Conservation (phyloP, 2,329 filamentous ascomycete genomes). For the Fusarium beomiforme region DNA sequence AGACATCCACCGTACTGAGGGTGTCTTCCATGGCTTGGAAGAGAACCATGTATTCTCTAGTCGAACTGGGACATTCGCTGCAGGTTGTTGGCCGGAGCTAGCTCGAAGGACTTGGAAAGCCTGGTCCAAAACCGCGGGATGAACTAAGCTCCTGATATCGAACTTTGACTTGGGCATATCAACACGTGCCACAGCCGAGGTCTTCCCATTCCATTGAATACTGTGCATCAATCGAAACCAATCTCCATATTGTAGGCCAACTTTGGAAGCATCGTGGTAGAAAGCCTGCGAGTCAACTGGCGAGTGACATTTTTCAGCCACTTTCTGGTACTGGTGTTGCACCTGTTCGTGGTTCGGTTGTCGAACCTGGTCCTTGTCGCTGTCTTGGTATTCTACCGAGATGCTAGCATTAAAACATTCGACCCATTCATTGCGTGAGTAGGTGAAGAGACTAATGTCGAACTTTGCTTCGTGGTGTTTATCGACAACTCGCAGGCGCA, state of each 20-base stretch:
- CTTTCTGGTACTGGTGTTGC: not conserved
- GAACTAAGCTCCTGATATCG: not conserved
- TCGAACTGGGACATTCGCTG: not conserved
- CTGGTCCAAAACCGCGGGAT: not conserved
- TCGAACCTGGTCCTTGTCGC: not conserved
- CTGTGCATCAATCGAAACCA: not conserved
- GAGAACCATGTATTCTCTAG: not conserved
- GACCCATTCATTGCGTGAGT: not conserved
- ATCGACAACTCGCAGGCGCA: not conserved
- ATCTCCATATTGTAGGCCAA: not conserved
- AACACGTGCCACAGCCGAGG: not conserved
- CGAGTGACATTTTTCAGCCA: not conserved
- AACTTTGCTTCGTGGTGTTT: not conserved
- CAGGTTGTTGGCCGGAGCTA: not conserved
- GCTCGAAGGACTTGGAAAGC: constrained; percentile 5
- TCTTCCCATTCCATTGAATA: not conserved
- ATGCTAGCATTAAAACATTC: not conserved
- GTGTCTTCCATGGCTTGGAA: not conserved
- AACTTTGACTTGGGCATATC: not conserved
- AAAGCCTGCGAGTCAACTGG: not conserved
- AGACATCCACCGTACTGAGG: not conserved
- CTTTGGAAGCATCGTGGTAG: not conserved
- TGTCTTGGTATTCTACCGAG: not conserved
- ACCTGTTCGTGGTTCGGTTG: not conserved
- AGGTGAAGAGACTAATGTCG: not conserved